Base-by-base conservation (phyloP, 805 yeast species). In the Lachancea kluyveri region DNA sequence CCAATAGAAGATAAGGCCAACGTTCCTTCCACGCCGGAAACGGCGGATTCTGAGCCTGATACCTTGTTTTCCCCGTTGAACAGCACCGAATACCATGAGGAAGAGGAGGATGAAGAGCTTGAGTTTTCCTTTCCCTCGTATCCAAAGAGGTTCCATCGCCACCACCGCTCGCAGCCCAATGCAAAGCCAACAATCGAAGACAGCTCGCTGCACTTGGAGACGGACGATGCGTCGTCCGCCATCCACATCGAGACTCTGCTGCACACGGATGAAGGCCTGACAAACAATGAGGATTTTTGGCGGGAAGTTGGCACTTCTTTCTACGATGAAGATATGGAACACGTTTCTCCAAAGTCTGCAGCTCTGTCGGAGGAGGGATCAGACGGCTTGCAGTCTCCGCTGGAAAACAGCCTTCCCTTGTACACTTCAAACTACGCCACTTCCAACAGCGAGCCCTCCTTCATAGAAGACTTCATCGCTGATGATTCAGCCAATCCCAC, bases 231-330 rank as follows among this genome's bases (percentile, higher is more conserved):
- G 19, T 25, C 31, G 4, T 30, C 26, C 22, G 24, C 24, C 8
- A 6, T 22, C 24, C 13, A 22, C 7, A 26, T 28, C 28, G 36
- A 27, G 29, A 27, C 15, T 7, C 28, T 23, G 15, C 25, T 31
- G 32, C 25, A 23, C 29, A 17, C 15, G 26, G 41, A 33, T 26
- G 35, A 26, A 8, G 29, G 23, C 23, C 21, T 37, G 16, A 28
- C 40, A 9, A 38, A 33, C 17, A 48, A 47, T 27, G 48, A 42
- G 15, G 60, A 54, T 34, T 54, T 54, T 32, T 54, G 60, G 60
- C 54, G 53, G 28, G 59, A 52, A 26, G 57, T 54, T 12, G 44
- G 41, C 9, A 28, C 40, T n/a, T 49, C 17, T 42, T 41, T 25
- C 28, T 28, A 26, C 18, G 30, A 25, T 19, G 35, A 21, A 11